Conservation (phyloP, 768 basidiomycete species). For the Amanita thiersii region DNA sequence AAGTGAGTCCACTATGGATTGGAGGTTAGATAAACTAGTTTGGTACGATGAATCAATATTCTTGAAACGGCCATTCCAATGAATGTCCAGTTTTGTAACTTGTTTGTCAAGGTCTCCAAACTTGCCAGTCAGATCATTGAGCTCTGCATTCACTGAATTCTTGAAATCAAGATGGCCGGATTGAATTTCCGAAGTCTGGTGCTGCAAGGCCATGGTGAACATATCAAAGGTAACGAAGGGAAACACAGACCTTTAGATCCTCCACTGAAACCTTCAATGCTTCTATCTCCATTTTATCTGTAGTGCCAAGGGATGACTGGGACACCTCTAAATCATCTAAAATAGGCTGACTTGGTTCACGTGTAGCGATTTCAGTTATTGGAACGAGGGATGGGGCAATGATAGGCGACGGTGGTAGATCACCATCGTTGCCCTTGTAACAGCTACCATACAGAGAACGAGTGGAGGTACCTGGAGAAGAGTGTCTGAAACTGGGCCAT, state of each 20-base stretch:
- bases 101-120: not conserved
- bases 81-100: not conserved
- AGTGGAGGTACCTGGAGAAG: constrained; percentile 17
- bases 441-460: constrained; percentile 8
- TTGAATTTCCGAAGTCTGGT: constrained; percentile 3
- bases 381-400: too few relatives aligned
- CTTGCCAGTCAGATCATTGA: not conserved
- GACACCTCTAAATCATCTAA: too few relatives aligned
- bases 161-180: not conserved
- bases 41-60: not conserved
- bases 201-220: not conserved
- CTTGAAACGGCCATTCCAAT: not conserved
- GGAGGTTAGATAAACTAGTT: too few relatives aligned
- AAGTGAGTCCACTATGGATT: too few relatives aligned
- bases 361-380: too few relatives aligned
- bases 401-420: too few relatives aligned
- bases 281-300: not conserved
- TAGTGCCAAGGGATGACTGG: constrained; percentile 3
- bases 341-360: too few relatives aligned
- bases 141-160: not conserved
- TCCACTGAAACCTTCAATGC: not conserved
- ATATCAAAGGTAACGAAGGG: not conserved
- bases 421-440: too few relatives aligned
- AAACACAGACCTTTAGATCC: constrained; percentile 1
- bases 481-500: constrained; percentile 30